Evolutionary conservation across 495 filamentous ascomycete species (phyloP).

Genomic region (Podospora comata): DNA sequence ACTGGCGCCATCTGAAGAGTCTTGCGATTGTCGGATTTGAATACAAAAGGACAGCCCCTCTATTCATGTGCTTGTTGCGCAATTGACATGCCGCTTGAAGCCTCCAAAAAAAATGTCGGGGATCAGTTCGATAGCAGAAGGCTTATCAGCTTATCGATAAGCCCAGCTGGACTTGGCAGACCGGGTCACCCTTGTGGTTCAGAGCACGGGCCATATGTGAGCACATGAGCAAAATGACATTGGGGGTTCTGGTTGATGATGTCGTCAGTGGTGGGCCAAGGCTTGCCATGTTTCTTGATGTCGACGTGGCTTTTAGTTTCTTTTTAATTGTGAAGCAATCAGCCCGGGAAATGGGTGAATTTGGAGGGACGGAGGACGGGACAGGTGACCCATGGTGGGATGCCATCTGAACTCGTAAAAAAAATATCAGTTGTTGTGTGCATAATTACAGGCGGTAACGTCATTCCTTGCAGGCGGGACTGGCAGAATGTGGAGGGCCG

Average conservation of each 20-base stretch:
- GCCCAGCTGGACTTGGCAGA: background rate
- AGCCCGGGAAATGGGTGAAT: background rate
- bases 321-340: background rate
- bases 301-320: background rate
- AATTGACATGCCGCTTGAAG: background rate
- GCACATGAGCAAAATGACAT: conserved; percentile 2
- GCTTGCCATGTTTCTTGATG: background rate
- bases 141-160: conserved; percentile 11
- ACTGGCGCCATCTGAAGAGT: conserved; percentile 36
- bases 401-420: background rate
- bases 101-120: conserved; percentile 3
- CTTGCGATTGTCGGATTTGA: background rate
- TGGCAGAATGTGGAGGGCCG: background rate
- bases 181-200: background rate
- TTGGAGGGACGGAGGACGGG: background rate
- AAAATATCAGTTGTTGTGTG: background rate
- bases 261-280: background rate
- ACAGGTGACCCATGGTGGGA: background rate
- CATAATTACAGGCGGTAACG: background rate
- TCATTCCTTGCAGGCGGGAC: conserved; percentile 2
- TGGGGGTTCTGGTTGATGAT: background rate
- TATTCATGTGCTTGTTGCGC: background rate
- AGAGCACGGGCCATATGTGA: background rate
- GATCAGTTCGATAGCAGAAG: background rate
- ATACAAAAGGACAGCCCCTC: background rate